phyloP scores from a whole-genome alignment of 1,139 yeast genomes.

The Kluyveromyces sp. region DNA sequence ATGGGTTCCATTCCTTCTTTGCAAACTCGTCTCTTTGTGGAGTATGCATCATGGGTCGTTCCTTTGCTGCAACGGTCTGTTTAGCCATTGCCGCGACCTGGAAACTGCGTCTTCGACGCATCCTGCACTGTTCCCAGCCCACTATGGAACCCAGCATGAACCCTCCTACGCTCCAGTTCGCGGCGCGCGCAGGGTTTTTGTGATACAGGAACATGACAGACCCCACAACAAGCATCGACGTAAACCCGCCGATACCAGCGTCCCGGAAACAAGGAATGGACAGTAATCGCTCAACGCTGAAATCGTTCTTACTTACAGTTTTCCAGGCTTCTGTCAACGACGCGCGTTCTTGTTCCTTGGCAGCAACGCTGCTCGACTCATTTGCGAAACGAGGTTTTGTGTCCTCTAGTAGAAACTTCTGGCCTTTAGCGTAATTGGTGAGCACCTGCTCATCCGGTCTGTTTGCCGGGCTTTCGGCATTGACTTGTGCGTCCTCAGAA shows the following conservation, averaged over 20 bases:
- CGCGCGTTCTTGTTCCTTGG: conserved; percentile 23
- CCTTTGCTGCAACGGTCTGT: conserved; percentile 39
- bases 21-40: conserved; percentile 21
- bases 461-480: conserved; percentile 7
- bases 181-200: conserved; percentile 52
- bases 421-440: conserved; percentile 28
- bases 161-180: conserved; percentile 82
- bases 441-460: conserved; percentile 12
- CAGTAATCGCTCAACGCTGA: conserved; percentile 47
- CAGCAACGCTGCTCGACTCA: conserved; percentile 21
- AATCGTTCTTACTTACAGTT: conserved; percentile 41
- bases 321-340: conserved; percentile 32
- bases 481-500: conserved; percentile 13
- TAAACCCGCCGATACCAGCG: conserved; percentile 80
- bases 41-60: conserved; percentile 35
- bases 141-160: conserved; percentile 71
- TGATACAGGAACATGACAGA: conserved; percentile 65
- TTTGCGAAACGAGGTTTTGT: conserved; percentile 34
- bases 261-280: conserved; percentile 85
- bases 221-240: conserved; percentile 75
- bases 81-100: conserved; percentile 43
- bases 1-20: conserved; percentile 21
- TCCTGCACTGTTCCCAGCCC: conserved; percentile 91
- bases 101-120: conserved; percentile 44
- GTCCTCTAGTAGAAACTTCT: conserved; percentile 34